phyloP scores from a whole-genome alignment of 768 basidiomycete species.

The Psilocybe tampanensis region DNA sequence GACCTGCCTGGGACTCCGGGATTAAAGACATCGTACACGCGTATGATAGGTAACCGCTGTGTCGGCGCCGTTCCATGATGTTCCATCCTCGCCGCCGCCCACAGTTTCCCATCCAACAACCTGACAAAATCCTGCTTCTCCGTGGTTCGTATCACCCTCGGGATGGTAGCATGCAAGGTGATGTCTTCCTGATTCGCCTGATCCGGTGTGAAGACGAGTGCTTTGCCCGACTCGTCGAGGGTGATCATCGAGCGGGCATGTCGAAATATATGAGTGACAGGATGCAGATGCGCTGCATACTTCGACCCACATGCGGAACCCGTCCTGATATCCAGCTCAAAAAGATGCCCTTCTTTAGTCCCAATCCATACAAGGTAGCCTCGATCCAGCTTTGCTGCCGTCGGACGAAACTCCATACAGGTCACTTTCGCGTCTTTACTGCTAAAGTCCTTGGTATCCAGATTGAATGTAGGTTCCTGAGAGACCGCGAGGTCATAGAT shows the following conservation, averaged over 20 bases:
- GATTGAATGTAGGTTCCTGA: conserved; percentile 44
- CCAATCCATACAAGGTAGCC: conserved; percentile 83
- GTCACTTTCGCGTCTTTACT: conserved; percentile 73
- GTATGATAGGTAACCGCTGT: conserved; percentile 67
- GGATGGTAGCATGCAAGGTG: conserved; percentile 46
- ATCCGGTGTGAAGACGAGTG: conserved; percentile 67
- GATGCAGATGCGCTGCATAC: conserved; percentile 61
- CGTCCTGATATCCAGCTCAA: conserved; percentile 76
- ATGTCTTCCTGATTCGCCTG: conserved; percentile 42
- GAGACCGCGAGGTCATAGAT: conserved; percentile 59
- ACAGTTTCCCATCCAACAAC: conserved; percentile 75
- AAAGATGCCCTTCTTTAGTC: conserved; percentile 86
- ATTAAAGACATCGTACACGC: conserved; percentile 77
- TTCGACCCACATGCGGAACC: conserved; percentile 61
- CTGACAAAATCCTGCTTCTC: conserved; percentile 85
- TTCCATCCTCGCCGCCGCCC: conserved; percentile 73
- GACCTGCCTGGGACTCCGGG: conserved; percentile 57
- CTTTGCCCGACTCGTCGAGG: conserved; percentile 85
- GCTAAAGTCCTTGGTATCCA: conserved; percentile 67
- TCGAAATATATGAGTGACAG: conserved; percentile 77
- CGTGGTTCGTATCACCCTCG: conserved; percentile 65
- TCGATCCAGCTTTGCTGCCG: conserved; percentile 42
- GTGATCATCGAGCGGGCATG: conserved; percentile 72
- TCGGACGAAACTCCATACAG: conserved; percentile 76
- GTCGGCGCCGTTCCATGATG: conserved; percentile 38